Base-by-base conservation (phyloP, 192 early-diverging fungal genomes). In the Powellomyces hirtus region DNA sequence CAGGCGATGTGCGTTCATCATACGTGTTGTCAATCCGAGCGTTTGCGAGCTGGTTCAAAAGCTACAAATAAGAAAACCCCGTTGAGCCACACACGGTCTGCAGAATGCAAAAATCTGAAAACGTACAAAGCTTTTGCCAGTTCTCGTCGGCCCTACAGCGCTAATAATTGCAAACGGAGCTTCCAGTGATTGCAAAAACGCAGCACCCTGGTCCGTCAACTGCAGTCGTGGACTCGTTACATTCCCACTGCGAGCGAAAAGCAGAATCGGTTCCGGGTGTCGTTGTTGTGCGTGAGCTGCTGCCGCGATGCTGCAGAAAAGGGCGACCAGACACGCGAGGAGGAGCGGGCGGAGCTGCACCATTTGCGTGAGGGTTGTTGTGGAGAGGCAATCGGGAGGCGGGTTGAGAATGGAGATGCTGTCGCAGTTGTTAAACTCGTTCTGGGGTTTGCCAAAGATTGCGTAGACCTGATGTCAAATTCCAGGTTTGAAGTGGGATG, bases 61-160 rank as follows among this genome's bases (percentile, higher is more conserved):
- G 55, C 65, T 67, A 38, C 10, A 27, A 37, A 57, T 4, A 38
- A 36, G 20, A 13, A 38, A 16, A 1, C 0, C 11, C n/a, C n/a
- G n/a, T n/a, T n/a, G n/a, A n/a, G n/a, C n/a, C n/a, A n/a, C n/a
- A n/a, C n/a, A n/a, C n/a, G n/a, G n/a, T n/a, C n/a, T n/a, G n/a
- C n/a, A n/a, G n/a, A n/a, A n/a, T n/a, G n/a, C 40, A 13, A 8
- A 42, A 42, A 42, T 8, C 18, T 31, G 16, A 6, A 29, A 5
- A 67, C 65, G 26, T 67, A 67, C 65, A 38, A 63, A 63, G 57
- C 26, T 34, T 56, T 71, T 71, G 45, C 69, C 69, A 16, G 60
- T 71, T n/a, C 69, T 26, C 30, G 69, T 71, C 6, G 69, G 69
- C 29, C 69, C 69, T 13, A 71, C 69, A 20, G 38, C 60, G 30